phyloP scores from a whole-genome alignment of 2,329 filamentous ascomycete genomes.

The Zymoseptoria ardabiliae region DNA sequence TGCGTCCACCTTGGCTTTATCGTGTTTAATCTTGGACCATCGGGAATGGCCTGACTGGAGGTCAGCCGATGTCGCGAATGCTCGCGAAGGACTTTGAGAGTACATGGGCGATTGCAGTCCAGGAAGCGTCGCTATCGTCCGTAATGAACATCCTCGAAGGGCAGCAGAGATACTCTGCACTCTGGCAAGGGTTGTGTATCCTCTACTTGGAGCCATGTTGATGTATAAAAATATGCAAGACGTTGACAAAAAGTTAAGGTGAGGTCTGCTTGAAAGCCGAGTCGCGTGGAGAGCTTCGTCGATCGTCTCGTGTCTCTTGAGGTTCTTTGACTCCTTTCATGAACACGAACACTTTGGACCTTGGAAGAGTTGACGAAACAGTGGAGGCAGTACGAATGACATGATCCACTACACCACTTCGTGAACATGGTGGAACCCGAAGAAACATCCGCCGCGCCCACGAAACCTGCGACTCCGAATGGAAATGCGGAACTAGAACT shows the following conservation, averaged over 20 bases:
- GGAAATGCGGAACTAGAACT: slow-evolving; percentile 14
- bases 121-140: slow-evolving; percentile 13
- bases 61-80: slow-evolving; percentile 14
- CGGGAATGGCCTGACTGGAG: slow-evolving; percentile 67
- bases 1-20: slow-evolving; percentile 79
- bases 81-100: slow-evolving; percentile 6
- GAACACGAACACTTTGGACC: neutral
- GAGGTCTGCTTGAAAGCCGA: neutral
- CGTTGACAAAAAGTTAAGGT: neutral
- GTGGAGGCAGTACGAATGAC: neutral
- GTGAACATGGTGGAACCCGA: slow-evolving; percentile 14
- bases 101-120: too few species aligned
- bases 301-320: neutral
- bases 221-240: neutral
- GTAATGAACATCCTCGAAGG: slow-evolving; percentile 13
- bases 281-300: neutral
- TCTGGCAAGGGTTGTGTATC: slow-evolving; percentile 6
- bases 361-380: neutral
- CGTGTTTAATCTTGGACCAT: slow-evolving; percentile 96
- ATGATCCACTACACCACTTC: neutral
- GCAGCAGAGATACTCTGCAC: neutral
- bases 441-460: slow-evolving; percentile 7
- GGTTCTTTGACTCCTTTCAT: neutral
- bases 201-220: slow-evolving; percentile 29
- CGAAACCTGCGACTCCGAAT: slow-evolving; percentile 4